Evolutionary conservation across 2,329 filamentous ascomycete species (phyloP), one percentile per base, ranked within the genome.

Genomic region (Didymella keratinophila): DNA sequence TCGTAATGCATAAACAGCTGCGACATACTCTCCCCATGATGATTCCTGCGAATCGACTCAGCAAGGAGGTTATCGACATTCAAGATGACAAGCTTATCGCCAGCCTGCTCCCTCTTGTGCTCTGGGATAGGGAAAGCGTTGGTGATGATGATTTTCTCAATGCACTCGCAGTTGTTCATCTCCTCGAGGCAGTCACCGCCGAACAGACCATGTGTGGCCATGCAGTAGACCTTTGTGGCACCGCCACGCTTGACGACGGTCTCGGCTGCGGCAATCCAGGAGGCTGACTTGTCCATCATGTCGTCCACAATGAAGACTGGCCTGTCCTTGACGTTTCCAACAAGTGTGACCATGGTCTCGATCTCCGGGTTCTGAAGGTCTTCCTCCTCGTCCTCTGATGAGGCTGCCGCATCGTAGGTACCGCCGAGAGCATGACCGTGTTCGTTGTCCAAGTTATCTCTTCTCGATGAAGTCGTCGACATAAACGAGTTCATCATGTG

Each of bases 211-310:
- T 99, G 95, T 0, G 95, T 98, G 8, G 94, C 95, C 81, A 99
- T 96, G 82, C 93, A 97, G 79, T 97, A 98, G 34, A 99, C 95
- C 78, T 91, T 95, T 69, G 91, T 96, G 1, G 95, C 95, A 43
- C 87, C 86, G 64, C 95, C 96, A 64, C 90, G 87, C 83, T 98
- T 98, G 52, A 97, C 91, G 2, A 97, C 94, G 1, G 93, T 96
- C 81, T 99, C 95, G 12, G 95, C 95, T 7, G 95, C 95, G 6
- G 94, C 94, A 67, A 99, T 96, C 95, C 95, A 99, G 7, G 92
- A 97, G 14, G 90, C 92, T 10, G 93, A 89, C 80, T 97, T 97
- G 80, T 99, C 95, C 72, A 99, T 97, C 91, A 99, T 98, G 76
- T 99, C 95, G 76, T 99, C 95, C 48, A 99, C 91, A 61, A 99